Conservation (phyloP, 2,329 filamentous ascomycete genomes). For the Diaporthe batatas region DNA sequence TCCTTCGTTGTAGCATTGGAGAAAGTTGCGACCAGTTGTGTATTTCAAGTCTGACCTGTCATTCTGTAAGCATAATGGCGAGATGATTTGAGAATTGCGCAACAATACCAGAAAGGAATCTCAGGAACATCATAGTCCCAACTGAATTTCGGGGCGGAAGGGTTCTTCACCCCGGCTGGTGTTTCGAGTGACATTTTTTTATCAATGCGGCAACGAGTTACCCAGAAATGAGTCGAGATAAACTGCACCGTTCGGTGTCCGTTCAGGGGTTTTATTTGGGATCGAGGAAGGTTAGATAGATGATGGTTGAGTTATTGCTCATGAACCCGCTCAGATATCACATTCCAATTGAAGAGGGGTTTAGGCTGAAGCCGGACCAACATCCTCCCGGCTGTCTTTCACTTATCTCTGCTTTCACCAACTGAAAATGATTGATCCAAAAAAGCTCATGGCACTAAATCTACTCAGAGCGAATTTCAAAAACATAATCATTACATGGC, state of each 20-base stretch:
- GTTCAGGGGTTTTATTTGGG: too few species aligned
- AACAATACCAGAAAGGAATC: conserved; percentile 12
- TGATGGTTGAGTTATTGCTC: background rate
- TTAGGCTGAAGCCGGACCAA: background rate
- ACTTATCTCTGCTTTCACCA: background rate
- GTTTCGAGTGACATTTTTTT: conserved; percentile 7
- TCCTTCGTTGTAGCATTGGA: conserved; percentile 2
- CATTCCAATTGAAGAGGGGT: conserved; percentile 1
- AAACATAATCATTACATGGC: background rate
- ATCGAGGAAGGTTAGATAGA: background rate
- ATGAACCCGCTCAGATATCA: background rate
- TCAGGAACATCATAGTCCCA: conserved; percentile 29
- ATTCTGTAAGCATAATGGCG: background rate
- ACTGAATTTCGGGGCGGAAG: conserved; percentile 13
- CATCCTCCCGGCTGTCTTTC: background rate
- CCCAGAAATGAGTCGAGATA: background rate
- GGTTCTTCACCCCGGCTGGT: conserved; percentile 23
- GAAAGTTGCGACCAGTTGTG: conserved; percentile 9
- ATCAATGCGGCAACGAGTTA: background rate
- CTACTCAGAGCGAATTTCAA: background rate
- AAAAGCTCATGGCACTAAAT: background rate
- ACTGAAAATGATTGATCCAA: background rate
- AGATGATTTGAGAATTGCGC: background rate
- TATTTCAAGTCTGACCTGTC: conserved; percentile 7
- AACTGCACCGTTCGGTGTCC: background rate